These are phyloP conservation scores for Thraustotheca clavata DNA, from an alignment of 352 stramenopile species.

Conservation along the genomic window DNA sequence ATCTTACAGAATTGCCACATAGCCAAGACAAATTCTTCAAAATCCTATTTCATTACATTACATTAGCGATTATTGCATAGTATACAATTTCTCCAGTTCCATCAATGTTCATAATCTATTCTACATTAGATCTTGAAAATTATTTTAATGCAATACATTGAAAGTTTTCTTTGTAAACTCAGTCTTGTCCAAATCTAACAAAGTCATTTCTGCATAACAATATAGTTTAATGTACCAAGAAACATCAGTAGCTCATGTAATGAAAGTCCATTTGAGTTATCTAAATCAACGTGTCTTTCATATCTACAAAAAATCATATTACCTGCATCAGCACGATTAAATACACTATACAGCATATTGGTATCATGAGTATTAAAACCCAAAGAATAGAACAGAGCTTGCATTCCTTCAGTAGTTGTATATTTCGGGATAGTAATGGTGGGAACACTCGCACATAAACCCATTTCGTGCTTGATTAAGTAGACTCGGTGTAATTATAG, in stretches of 20 bases:
- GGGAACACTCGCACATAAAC: not conserved
- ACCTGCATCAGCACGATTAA: conserved; percentile 1
- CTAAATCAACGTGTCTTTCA: conserved; percentile 22
- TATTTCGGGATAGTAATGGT: not conserved
- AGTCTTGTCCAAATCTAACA: conserved; percentile 41
- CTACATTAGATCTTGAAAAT: not conserved
- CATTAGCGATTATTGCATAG: not conserved
- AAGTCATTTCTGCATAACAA: not conserved
- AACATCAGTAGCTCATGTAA: conserved; percentile 66
- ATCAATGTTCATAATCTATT: conserved; percentile 46
- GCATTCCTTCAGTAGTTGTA: conserved; percentile 10
- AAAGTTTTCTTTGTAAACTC: conserved; percentile 67
- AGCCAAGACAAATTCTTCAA: conserved; percentile 63
- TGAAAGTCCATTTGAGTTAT: conserved; percentile 34
- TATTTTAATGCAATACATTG: conserved; percentile 22
- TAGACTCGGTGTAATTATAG: too few species aligned
- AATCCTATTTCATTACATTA: conserved; percentile 28
- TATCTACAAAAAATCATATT: not conserved
- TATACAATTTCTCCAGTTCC: conserved; percentile 40
- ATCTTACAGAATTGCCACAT: conserved; percentile 61
- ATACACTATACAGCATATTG: conserved; percentile 10
- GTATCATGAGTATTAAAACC: conserved; percentile 9
- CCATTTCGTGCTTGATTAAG: too few species aligned
- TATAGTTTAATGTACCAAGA: conserved; percentile 31
- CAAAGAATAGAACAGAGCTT: conserved; percentile 11